A percentile compares a stretch with the other conserved stretches of the same genome.
phyloP scores from a whole-genome alignment of 768 basidiomycete genomes.

The Lactifluus echinatus region DNA sequence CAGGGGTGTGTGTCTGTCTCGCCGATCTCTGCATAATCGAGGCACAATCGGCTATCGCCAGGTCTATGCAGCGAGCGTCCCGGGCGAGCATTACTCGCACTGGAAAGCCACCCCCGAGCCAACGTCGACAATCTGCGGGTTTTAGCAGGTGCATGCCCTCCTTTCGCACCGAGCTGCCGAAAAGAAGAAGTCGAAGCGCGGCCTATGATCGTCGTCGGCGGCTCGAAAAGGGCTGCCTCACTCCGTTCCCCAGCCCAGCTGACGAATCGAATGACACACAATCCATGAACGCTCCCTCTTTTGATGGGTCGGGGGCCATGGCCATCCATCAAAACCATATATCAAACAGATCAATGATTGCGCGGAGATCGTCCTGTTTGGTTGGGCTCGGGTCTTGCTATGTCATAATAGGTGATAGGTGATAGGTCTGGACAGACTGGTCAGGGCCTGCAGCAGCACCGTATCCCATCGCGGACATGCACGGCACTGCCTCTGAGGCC shows the following conservation, averaged over 20 bases:
- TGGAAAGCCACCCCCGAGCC: too few relatives aligned
- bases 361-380: neutral
- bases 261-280: neutral
- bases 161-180: too few relatives aligned
- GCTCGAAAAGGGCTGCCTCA: neutral
- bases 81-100: too few relatives aligned
- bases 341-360: neutral
- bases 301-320: neutral
- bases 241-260: neutral
- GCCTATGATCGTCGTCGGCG: neutral
- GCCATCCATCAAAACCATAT: neutral
- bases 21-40: too few relatives aligned
- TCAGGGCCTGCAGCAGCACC: neutral
- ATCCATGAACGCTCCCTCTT: neutral
- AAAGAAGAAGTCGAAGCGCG: too few relatives aligned
- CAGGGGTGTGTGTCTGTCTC: too few relatives aligned
- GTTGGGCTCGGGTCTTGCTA: neutral
- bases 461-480: neutral
- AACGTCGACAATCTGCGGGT: too few relatives aligned
- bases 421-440: neutral
- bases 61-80: too few relatives aligned
- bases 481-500: neutral
- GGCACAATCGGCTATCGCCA: too few relatives aligned
- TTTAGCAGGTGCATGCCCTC: too few relatives aligned
- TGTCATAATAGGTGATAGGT: too few relatives aligned